phyloP scores from a whole-genome alignment of 176 grass and related monocot genomes.

The Aegilops speltoides region DNA sequence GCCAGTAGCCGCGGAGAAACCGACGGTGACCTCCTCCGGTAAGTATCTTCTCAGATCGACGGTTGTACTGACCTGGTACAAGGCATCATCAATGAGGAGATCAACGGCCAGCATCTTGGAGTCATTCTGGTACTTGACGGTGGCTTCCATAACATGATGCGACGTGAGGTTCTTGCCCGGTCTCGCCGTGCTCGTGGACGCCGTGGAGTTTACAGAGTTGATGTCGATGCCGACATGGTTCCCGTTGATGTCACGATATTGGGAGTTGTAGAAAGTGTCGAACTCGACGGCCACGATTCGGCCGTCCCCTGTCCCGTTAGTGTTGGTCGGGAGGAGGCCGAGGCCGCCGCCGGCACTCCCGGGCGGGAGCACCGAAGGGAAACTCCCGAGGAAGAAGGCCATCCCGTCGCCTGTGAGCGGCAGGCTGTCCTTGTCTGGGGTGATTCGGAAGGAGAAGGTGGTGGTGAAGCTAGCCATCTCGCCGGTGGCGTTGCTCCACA shows the following conservation, averaged over 20 bases:
- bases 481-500: slow-evolving; percentile 29
- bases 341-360: not conserved
- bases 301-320: not conserved
- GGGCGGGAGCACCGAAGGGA: not conserved
- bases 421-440: too few relatives aligned
- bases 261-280: slow-evolving; percentile 20
- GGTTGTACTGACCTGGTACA: not conserved
- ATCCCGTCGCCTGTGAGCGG: slow-evolving; percentile 37
- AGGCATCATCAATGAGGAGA: not conserved
- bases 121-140: slow-evolving; percentile 6
- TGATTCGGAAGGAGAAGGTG: slow-evolving; percentile 38
- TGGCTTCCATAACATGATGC: not conserved
- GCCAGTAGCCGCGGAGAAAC: slow-evolving; percentile 21
- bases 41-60: slow-evolving; percentile 3
- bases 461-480: slow-evolving; percentile 2
- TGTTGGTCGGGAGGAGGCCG: slow-evolving; percentile 18
- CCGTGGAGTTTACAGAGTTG: not conserved
- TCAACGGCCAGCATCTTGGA: not conserved
- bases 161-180: not conserved
- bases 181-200: too few relatives aligned
- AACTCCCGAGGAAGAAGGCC: slow-evolving; percentile 52
- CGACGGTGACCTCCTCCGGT: slow-evolving; percentile 32
- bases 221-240: slow-evolving; percentile 20
- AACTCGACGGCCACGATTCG: slow-evolving; percentile 42
- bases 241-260: not conserved